Evolutionary conservation across 805 yeast genomes (phyloP), one percentile per base, ranked within the genome.

Genomic region (Vanderwaltozyma yarrowii): DNA sequence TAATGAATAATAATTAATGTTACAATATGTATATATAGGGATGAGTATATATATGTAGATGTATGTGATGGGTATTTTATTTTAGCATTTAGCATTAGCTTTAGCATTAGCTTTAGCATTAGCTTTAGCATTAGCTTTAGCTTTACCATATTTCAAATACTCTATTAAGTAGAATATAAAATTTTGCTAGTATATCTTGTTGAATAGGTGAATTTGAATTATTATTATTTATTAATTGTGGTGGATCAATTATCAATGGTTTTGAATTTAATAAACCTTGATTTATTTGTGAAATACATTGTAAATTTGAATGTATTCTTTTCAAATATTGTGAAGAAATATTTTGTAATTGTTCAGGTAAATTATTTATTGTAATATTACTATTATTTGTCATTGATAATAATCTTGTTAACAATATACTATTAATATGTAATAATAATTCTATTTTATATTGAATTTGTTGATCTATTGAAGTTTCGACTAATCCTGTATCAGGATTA

Each of bases 241-340:
- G 56, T 8, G 56, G 47, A 8, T 51, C 58, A 30, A 52, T 33
- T 2, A 59, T 50, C 21, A 47, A 27, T 3, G 64, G 64, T 37
- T 53, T 56, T 8, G 52, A 48, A 13, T 40, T 41, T 13, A 32
- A 33, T 3, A 43, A 35, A 23, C 61, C 62, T 35, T 56, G 61
- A 40, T 59, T 58, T 19, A 59, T 53, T 42, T 54, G 61, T 10
- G 62, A 57, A 16, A 59, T 56, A 35, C 62, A 56, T 36, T 59
- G 64, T 35, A 59, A 40, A 41, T 59, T 59, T 12, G 62, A 53
- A 43, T 59, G 64, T 8, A 59, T 60, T 27, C 64, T 43, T 33
- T 57, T 56, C 40, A 56, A 42, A 39, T 52, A 49, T 39, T 59
- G 61, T 11, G 58, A 43, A 4, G 34, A 25, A 4, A 36, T 36